Evolutionary conservation across 2,329 filamentous ascomycete species (phyloP).

Genomic region (Gliomastix tumulicola): DNA sequence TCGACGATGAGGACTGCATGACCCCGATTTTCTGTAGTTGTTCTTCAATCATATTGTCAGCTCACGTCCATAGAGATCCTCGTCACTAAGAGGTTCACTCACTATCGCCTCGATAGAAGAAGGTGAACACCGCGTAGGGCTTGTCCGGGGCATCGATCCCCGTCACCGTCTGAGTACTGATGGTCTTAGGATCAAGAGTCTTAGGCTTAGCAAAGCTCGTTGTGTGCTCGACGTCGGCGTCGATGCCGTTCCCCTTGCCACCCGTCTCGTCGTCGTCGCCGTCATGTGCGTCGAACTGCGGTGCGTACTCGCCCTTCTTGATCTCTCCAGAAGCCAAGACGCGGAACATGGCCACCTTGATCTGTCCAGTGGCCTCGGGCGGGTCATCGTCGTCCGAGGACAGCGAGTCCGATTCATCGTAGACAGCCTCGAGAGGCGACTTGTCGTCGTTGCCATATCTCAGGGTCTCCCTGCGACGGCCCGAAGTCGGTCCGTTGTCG

Average conservation of each 20-base stretch:
- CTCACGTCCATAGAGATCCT: no score
- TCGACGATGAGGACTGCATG: slow-evolving; percentile 54
- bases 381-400: slow-evolving; percentile 76
- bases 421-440: slow-evolving; percentile 63
- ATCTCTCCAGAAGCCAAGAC: slow-evolving; percentile 95
- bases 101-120: slow-evolving; percentile 95
- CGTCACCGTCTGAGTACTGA: slow-evolving; percentile 98
- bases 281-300: slow-evolving; percentile 94
- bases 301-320: slow-evolving; percentile 95
- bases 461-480: slow-evolving; percentile 49
- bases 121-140: slow-evolving; percentile 94
- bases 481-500: slow-evolving; percentile 34
- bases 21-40: slow-evolving; percentile 98
- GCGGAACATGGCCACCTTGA: slow-evolving; percentile 94
- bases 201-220: slow-evolving; percentile 98
- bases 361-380: slow-evolving; percentile 91
- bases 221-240: slow-evolving; percentile 88
- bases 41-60: no score
- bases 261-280: slow-evolving; percentile 69
- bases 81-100: no score
- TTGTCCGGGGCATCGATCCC: slow-evolving; percentile 94
- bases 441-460: slow-evolving; percentile 74
- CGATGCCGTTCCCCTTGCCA: slow-evolving; percentile 51
- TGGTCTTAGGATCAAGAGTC: slow-evolving; percentile 90
- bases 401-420: slow-evolving; percentile 66